Conservation (phyloP, 2,329 filamentous ascomycete species). For the Conoideocrella luteorostrata region DNA sequence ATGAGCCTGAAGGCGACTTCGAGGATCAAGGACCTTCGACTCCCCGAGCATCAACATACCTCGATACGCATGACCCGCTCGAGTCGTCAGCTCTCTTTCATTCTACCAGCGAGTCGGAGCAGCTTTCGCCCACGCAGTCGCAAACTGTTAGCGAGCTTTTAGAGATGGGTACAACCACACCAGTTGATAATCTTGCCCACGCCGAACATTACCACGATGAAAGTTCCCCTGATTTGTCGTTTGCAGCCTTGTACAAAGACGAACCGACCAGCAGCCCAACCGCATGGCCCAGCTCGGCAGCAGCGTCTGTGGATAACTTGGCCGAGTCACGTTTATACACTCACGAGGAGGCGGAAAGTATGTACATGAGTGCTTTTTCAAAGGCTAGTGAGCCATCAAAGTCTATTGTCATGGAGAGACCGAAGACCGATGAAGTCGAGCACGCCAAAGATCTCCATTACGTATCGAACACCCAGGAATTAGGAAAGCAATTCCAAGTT, state of each 20-base stretch:
- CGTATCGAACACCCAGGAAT: too few species aligned
- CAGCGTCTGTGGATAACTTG: slow-evolving; percentile 39
- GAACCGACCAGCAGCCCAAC: neutral
- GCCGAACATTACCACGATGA: slow-evolving; percentile 3
- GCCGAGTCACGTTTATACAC: slow-evolving; percentile 64
- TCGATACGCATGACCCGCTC: slow-evolving; percentile 21
- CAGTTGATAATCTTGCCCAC: neutral
- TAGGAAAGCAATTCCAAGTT: too few species aligned
- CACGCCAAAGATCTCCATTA: too few species aligned
- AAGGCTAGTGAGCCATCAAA: slow-evolving; percentile 26
- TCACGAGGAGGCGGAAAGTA: slow-evolving; percentile 75
- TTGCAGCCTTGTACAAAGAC: neutral
- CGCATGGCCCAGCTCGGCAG: neutral
- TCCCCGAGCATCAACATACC: slow-evolving; percentile 45
- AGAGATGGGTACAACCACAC: neutral
- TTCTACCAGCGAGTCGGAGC: slow-evolving; percentile 16
- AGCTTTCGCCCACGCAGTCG: slow-evolving; percentile 6
- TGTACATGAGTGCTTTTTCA: slow-evolving; percentile 75
- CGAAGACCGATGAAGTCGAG: neutral
- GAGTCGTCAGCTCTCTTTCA: slow-evolving; percentile 17
- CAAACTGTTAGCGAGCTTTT: slow-evolving; percentile 13
- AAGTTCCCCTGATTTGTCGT: neutral
- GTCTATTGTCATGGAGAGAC: neutral
- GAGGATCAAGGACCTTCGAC: slow-evolving; percentile 38
- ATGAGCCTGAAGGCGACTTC: slow-evolving; percentile 29